Conservation (phyloP, 2,329 filamentous ascomycete genomes). For the Waltergamsia citrina region DNA sequence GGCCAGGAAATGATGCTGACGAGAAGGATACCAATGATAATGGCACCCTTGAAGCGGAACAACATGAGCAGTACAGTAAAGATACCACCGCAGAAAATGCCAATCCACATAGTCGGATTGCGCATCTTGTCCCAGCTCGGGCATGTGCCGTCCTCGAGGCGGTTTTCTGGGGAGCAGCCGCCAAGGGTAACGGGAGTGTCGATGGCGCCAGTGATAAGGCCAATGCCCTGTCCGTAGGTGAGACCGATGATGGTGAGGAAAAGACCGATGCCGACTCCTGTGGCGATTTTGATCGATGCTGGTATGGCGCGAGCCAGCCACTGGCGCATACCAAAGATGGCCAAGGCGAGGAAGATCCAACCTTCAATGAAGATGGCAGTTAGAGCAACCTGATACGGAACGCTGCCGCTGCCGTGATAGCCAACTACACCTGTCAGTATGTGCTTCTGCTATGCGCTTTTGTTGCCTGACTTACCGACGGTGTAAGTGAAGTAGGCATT, state of each 20-base stretch:
- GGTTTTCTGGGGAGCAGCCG: constrained; percentile 48
- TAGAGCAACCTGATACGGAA: constrained; percentile 67
- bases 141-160: constrained; percentile 45
- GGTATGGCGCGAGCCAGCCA: constrained; percentile 82
- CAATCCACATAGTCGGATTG: constrained; percentile 76
- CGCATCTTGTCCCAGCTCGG: constrained; percentile 63
- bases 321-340: constrained; percentile 72
- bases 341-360: constrained; percentile 73
- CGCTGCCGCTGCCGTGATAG: constrained; percentile 60
- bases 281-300: constrained; percentile 76
- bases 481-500: constrained; percentile 85
- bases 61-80: constrained; percentile 74
- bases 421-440: constrained; percentile 57
- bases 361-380: constrained; percentile 87
- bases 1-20: constrained; percentile 89
- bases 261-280: constrained; percentile 75
- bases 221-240: constrained; percentile 76
- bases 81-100: constrained; percentile 78
- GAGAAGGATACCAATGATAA: constrained; percentile 73
- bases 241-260: constrained; percentile 70
- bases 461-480: constrained; percentile 17
- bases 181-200: constrained; percentile 66
- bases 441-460: constrained; percentile 19
- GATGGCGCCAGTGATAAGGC: constrained; percentile 59
- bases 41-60: constrained; percentile 79